A percentile compares a stretch with the other conserved stretches of the same genome.
Conservation (phyloP, 768 basidiomycete species). For the Phanerodontia chrysosporium region DNA sequence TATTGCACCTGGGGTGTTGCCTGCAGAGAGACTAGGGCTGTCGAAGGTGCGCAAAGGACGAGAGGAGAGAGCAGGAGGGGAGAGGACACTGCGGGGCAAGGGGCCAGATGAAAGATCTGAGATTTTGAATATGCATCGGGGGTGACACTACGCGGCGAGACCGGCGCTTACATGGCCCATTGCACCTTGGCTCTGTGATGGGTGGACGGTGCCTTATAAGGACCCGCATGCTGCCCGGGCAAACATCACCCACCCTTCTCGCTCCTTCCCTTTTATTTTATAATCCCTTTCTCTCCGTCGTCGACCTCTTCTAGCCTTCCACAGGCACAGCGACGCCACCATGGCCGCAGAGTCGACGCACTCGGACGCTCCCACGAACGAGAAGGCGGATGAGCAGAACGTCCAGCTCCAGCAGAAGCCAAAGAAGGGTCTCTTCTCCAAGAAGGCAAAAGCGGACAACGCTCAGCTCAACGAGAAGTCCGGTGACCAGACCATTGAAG, state of each 20-base stretch:
- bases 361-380: constrained; percentile 1
- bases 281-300: not conserved
- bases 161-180: not conserved
- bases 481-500: not conserved
- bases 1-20: not conserved
- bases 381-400: constrained; percentile 1
- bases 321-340: constrained; percentile 1
- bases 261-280: constrained; percentile 12
- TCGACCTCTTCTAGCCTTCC: constrained; percentile 1
- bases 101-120: not conserved
- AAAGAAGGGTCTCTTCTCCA: constrained; percentile 8
- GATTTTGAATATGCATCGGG: not conserved
- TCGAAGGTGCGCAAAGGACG: no score
- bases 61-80: not conserved
- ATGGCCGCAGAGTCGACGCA: constrained; percentile 10
- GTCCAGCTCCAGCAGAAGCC: not conserved
- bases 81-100: not conserved
- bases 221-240: constrained; percentile 2
- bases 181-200: not conserved
- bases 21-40: not conserved
- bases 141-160: not conserved
- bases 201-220: constrained; percentile 8
- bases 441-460: not conserved
- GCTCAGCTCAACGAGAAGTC: constrained; percentile 5
- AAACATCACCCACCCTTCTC: constrained; percentile 7